These are phyloP conservation scores for Lodderomyces margitis DNA, from an alignment of 1,139 yeast genomes.

Conservation along the genomic window DNA sequence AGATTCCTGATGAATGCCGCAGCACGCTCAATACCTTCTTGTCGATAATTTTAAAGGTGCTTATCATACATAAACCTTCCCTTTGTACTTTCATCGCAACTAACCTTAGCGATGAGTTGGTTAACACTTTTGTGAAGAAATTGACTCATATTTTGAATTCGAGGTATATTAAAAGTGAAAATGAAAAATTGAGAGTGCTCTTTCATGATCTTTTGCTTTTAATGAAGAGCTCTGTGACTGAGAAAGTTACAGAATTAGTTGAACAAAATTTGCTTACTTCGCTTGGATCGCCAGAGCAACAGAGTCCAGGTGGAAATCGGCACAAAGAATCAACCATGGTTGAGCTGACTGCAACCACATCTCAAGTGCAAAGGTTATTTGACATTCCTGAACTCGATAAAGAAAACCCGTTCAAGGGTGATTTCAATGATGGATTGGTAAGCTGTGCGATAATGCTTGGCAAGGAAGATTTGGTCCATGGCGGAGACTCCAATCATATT, in stretches of 20 bases:
- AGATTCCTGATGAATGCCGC: not conserved
- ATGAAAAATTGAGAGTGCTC: slow-evolving; percentile 55
- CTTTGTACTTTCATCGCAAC: slow-evolving; percentile 32
- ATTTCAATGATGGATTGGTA: slow-evolving; percentile 21
- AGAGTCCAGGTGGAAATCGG: not conserved
- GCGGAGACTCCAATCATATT: slow-evolving; percentile 35
- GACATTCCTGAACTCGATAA: slow-evolving; percentile 36
- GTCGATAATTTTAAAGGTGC: slow-evolving; percentile 51
- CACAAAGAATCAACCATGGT: not conserved
- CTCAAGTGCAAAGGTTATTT: slow-evolving; percentile 22
- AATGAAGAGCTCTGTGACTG: slow-evolving; percentile 42
- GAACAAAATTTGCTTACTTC: not conserved
- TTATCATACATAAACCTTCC: slow-evolving; percentile 56
- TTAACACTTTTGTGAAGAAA: slow-evolving; percentile 38
- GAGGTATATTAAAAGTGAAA: slow-evolving; percentile 32
- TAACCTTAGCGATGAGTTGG: slow-evolving; percentile 28
- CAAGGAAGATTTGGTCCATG: slow-evolving; percentile 30
- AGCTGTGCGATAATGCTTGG: slow-evolving; percentile 33
- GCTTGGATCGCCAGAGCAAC: too few relatives aligned
- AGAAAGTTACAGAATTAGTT: slow-evolving; percentile 14
- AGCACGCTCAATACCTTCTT: slow-evolving; percentile 19
- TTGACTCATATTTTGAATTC: slow-evolving; percentile 48
- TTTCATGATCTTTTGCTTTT: slow-evolving; percentile 63
- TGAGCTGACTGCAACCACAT: slow-evolving; percentile 8
- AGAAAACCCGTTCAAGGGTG: slow-evolving; percentile 25